phyloP scores from a whole-genome alignment of 371 early-diverging fungal species.

The Mucor irregularis region DNA sequence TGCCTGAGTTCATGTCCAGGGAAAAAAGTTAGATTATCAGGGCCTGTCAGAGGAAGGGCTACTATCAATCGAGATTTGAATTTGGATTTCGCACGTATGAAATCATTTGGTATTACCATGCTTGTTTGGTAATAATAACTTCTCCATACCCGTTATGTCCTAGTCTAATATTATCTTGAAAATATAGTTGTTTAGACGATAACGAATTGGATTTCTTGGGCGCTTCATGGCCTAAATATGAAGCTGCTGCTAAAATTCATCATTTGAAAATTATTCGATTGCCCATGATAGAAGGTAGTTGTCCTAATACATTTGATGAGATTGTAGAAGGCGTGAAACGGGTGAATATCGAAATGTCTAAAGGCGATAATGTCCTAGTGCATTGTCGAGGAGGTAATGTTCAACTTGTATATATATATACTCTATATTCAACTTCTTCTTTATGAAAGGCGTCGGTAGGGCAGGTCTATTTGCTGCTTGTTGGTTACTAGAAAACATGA shows the following conservation, averaged over 20 bases:
- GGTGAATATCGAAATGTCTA: constrained; percentile 51
- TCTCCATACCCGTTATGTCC: background rate
- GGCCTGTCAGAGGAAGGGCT: constrained; percentile 77
- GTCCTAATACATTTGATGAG: constrained; percentile 65
- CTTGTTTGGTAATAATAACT: constrained; percentile 66
- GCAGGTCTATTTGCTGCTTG: constrained; percentile 81
- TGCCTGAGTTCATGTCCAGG: constrained; percentile 82
- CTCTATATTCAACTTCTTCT: background rate
- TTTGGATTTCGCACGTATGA: constrained; percentile 69
- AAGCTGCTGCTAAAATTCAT: constrained; percentile 54
- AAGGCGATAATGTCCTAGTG: constrained; percentile 65
- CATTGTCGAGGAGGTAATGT: constrained; percentile 79
- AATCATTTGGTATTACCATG: constrained; percentile 59
- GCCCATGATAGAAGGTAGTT: constrained; percentile 78
- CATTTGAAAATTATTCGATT: constrained; percentile 57
- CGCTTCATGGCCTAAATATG: constrained; percentile 69
- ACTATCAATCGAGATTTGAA: constrained; percentile 74
- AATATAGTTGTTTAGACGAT: constrained; percentile 75
- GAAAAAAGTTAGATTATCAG: constrained; percentile 78
- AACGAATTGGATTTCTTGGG: constrained; percentile 70
- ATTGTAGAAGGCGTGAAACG: constrained; percentile 55
- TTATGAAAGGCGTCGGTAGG: constrained; percentile 65
- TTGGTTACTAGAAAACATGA: constrained; percentile 61
- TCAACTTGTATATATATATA: background rate
- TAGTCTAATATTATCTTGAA: constrained; percentile 8